These are phyloP conservation scores for Hemerocallis citrina DNA, from an alignment of 106 monocot genomes.

Conservation along the genomic window DNA sequence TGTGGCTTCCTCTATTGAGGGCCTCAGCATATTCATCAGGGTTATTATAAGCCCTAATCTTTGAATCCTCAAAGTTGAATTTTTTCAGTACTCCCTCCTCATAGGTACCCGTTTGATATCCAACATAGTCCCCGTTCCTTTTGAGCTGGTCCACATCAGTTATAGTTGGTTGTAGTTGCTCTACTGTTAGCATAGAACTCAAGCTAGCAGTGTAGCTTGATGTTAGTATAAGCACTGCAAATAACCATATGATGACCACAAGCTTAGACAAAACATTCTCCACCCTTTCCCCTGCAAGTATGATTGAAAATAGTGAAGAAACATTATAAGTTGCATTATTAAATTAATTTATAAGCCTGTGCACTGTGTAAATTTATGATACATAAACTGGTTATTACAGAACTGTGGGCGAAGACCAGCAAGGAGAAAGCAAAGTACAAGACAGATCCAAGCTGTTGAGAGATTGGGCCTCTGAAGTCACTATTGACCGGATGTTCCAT, in stretches of 20 bases:
- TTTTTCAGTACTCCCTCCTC: conserved; percentile 6
- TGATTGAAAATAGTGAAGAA: not conserved
- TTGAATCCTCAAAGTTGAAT: not conserved
- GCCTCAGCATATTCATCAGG: conserved; percentile 10
- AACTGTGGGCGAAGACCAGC: conserved; percentile 17
- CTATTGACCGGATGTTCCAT: conserved; percentile 12
- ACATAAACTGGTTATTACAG: too few relatives aligned
- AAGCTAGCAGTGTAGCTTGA: conserved; percentile 15
- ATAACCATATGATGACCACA: conserved; percentile 10
- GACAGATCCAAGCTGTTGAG: conserved; percentile 15
- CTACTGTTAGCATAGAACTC: conserved; percentile 8
- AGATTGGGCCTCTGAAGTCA: conserved; percentile 10
- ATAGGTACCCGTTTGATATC: conserved; percentile 15
- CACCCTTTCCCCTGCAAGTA: conserved; percentile 7
- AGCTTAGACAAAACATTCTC: conserved; percentile 5
- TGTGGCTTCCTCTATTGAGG: conserved; percentile 12
- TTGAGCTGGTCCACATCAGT: conserved; percentile 18
- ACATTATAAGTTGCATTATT: too few relatives aligned
- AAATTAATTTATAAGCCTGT: too few relatives aligned
- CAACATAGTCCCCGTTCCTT: conserved; percentile 17
- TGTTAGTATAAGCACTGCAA: conserved; percentile 12
- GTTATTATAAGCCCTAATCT: not conserved
- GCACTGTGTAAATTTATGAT: too few relatives aligned
- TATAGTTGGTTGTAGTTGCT: conserved; percentile 26
- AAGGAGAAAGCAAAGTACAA: conserved; percentile 13